Percentiles rank a stretch among this genome's conserved stretches.
phyloP scores from a whole-genome alignment of 1,284 basidiomycete genomes.

The Cerrena zonata region DNA sequence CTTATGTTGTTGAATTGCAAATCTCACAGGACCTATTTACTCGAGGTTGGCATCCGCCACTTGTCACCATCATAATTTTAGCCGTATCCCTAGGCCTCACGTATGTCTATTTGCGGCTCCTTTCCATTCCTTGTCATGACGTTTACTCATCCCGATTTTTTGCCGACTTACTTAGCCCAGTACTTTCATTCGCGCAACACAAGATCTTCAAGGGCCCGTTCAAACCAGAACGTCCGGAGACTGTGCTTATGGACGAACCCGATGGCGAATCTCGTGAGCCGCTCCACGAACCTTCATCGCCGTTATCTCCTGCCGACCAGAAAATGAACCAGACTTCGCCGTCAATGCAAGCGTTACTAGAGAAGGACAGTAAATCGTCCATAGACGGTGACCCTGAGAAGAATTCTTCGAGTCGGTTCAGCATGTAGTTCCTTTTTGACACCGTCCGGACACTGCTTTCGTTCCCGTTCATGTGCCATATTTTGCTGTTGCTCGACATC shows the following conservation, averaged over 20 bases:
- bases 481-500: not conserved
- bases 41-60: slow-evolving; percentile 18
- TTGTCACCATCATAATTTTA: slow-evolving; percentile 19
- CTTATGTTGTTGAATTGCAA: slow-evolving; percentile 34
- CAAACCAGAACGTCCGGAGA: slow-evolving; percentile 2
- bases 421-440: not conserved
- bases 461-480: not conserved
- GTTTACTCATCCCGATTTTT: not conserved
- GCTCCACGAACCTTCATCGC: not conserved
- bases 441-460: not conserved
- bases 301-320: not conserved
- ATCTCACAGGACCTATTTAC: slow-evolving; percentile 15
- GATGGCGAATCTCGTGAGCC: not conserved
- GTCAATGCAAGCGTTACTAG: not conserved
- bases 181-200: slow-evolving; percentile 25
- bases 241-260: not conserved
- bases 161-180: slow-evolving; percentile 17
- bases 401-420: not conserved
- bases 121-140: not conserved
- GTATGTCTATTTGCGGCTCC: slow-evolving; percentile 11
- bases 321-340: not conserved
- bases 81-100: slow-evolving; percentile 20
- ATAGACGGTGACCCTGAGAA: not conserved
- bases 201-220: slow-evolving; percentile 27
- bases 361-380: not conserved